Evolutionary conservation across 768 basidiomycete genomes (phyloP).

Genomic region (Tylopilus sp.): DNA sequence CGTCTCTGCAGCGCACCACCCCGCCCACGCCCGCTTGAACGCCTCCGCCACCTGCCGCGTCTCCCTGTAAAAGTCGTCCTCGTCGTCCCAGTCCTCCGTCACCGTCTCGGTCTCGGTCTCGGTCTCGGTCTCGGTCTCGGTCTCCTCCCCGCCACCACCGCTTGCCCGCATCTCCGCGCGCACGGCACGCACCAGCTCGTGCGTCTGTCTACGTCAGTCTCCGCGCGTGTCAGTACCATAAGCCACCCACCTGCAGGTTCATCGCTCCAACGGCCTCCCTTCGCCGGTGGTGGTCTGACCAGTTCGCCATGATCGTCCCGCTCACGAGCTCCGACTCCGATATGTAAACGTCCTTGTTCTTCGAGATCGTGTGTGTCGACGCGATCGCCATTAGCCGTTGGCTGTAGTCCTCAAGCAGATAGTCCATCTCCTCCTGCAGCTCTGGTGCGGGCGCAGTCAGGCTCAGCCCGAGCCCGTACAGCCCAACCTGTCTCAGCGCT

Average conservation of each 20-base stretch:
- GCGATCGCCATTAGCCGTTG: slow-evolving; percentile 34
- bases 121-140: slow-evolving; percentile 30
- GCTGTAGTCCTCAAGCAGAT: slow-evolving; percentile 36
- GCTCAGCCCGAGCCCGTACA: slow-evolving; percentile 34
- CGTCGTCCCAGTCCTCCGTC: slow-evolving; percentile 23
- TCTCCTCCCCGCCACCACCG: slow-evolving; percentile 13
- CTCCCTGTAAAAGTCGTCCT: slow-evolving; percentile 29
- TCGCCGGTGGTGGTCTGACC: slow-evolving; percentile 40
- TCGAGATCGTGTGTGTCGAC: slow-evolving; percentile 35
- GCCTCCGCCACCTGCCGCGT: slow-evolving; percentile 26
- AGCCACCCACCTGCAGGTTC: slow-evolving; percentile 40
- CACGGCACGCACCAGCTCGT: slow-evolving; percentile 37
- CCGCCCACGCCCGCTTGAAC: slow-evolving; percentile 43
- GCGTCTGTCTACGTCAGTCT: slow-evolving; percentile 30
- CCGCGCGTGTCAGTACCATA: not conserved
- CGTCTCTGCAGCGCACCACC: slow-evolving; percentile 40
- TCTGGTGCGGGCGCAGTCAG: slow-evolving; percentile 23
- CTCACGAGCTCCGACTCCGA: slow-evolving; percentile 44
- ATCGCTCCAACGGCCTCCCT: slow-evolving; percentile 39
- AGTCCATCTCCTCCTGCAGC: slow-evolving; percentile 36
- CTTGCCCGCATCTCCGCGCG: slow-evolving; percentile 30
- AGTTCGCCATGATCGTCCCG: slow-evolving; percentile 44
- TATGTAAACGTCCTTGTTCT: slow-evolving; percentile 33
- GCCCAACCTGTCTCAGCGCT: slow-evolving; percentile 23
- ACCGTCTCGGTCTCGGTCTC: slow-evolving; percentile 29